Base-by-base conservation (phyloP, 176 grass and related monocot genomes). In the Carex kokanica region DNA sequence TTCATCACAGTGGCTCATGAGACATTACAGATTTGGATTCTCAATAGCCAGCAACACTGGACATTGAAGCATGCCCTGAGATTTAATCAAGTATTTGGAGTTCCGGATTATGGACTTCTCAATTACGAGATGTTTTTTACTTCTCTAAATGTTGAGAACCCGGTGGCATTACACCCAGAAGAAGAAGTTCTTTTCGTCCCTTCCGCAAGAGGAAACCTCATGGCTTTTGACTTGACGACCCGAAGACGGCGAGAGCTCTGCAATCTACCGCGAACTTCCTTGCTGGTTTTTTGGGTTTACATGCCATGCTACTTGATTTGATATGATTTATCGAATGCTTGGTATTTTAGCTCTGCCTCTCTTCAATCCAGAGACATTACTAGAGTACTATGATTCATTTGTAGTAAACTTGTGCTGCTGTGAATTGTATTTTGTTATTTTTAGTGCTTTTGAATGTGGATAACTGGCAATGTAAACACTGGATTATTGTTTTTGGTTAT, bases 251-350 rank as follows among this genome's bases (percentile, higher is more conserved):
- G 18, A n/a, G 67, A 45, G 67, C 67, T 45, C 36, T 71, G 67
- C 9, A 45, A 12, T 4, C 17, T 45, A 45, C 8, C 17, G 0
- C 67, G 3, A 8, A 41, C 5, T 43, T 45, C 67, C 17, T 20
- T 21, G 7, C 45, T 71, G 18, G 18, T 23, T 45, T 71, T 71
- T 71, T 71, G 67, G 67, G 38, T 71, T n/a, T 71, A 71, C 67
- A 45, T 71, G 1, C 18, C 34, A 8, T 71, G 18, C n/a, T 71
- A 71, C 67, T 20, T 45, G 8, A 21, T 7, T 11, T 71, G 67
- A 71, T 71, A 21, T 45, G 18, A 21, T 49, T 12, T 71, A 41
- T 18, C 16, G 1, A 17, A 18, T 9, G 60, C 41, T 43, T 43
- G 41, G 41, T 8, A 9, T 8, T 43, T 43, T 9, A 8, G 6